Percentiles rank a stretch among this genome's conserved stretches.
phyloP scores from a whole-genome alignment of 768 basidiomycete genomes.

The Leccinum subgranulosum region DNA sequence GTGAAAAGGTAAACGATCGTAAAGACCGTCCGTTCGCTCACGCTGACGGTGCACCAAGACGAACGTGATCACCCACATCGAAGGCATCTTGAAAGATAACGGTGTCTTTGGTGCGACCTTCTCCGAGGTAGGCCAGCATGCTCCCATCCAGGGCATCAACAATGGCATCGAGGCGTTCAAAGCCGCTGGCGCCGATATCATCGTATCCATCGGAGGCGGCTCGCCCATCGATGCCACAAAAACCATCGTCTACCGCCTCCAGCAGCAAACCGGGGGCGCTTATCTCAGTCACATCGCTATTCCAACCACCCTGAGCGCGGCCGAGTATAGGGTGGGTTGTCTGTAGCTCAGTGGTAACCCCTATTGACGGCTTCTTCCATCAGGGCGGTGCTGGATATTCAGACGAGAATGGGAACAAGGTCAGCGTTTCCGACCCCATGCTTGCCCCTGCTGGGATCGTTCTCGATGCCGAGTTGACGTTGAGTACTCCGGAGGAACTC shows the following conservation, averaged over 20 bases:
- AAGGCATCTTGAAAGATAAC: conserved; percentile 49
- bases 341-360: background rate
- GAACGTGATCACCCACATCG: conserved; percentile 21
- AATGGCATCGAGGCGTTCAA: conserved; percentile 54
- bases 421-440: conserved; percentile 47
- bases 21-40: background rate
- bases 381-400: conserved; percentile 71
- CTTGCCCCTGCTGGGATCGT: conserved; percentile 72
- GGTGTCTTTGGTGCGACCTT: conserved; percentile 68
- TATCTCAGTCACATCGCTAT: conserved; percentile 70
- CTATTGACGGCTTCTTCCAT: conserved; percentile 1
- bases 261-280: conserved; percentile 50
- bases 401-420: conserved; percentile 66
- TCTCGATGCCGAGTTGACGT: conserved; percentile 71
- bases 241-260: conserved; percentile 61
- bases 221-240: conserved; percentile 80
- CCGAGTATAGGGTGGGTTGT: conserved; percentile 60
- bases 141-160: conserved; percentile 64
- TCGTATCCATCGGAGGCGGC: conserved; percentile 76
- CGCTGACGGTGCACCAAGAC: conserved; percentile 24
- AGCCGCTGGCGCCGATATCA: conserved; percentile 57
- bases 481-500: conserved; percentile 68
- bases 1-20: conserved; percentile 46
- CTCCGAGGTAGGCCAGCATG: conserved; percentile 69
- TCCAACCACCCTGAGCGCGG: conserved; percentile 79